phyloP scores from a whole-genome alignment of 2,329 filamentous ascomycete species.

The Cadophora luteo-olivacea region DNA sequence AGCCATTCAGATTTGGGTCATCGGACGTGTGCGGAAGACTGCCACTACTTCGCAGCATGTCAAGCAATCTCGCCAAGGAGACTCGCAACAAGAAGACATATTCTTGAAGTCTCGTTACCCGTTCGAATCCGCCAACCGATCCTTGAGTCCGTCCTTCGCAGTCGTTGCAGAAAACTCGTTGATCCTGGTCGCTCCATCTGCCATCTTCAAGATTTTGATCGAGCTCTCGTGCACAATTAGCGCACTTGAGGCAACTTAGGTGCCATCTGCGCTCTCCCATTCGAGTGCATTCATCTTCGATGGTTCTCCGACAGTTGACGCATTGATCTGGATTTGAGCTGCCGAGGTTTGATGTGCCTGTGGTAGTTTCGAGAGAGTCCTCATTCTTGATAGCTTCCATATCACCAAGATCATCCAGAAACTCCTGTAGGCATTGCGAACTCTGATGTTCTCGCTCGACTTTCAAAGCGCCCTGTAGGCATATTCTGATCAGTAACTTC shows the following conservation, averaged over 20 bases:
- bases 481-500: conserved; percentile 96
- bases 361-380: conserved; percentile 71
- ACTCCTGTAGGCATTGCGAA: conserved; percentile 78
- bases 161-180: conserved; percentile 72
- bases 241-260: conserved; percentile 74
- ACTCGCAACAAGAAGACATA: conserved; percentile 94
- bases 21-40: conserved; percentile 78
- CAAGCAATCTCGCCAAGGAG: conserved; percentile 85
- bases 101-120: conserved; percentile 86
- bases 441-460: conserved; percentile 83
- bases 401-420: conserved; percentile 82
- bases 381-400: conserved; percentile 80
- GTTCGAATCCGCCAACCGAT: conserved; percentile 65
- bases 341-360: conserved; percentile 70
- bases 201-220: conserved; percentile 73
- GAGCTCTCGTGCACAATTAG: conserved; percentile 76
- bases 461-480: conserved; percentile 89
- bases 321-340: conserved; percentile 87
- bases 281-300: conserved; percentile 91
- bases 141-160: conserved; percentile 68
- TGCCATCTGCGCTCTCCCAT: conserved; percentile 83
- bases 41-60: conserved; percentile 84
- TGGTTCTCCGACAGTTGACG: conserved; percentile 78
- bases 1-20: conserved; percentile 71
- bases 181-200: conserved; percentile 70